These are phyloP conservation scores for Nitzschia sp. DNA, from an alignment of 108 stramenopile genomes.

Conservation along the genomic window DNA sequence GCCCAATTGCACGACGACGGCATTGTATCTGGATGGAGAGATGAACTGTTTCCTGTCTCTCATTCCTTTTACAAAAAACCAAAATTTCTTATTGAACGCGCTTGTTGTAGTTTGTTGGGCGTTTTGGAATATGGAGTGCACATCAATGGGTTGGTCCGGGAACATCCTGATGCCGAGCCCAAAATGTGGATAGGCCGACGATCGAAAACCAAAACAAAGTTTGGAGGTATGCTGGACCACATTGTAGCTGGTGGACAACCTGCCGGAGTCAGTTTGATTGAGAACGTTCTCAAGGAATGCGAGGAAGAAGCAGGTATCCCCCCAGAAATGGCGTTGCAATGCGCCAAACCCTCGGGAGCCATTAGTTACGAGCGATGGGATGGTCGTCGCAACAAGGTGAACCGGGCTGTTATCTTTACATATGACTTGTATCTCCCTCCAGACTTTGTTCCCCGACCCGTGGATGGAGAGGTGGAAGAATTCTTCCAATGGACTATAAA, in stretches of 20 bases:
- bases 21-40: slow-evolving; percentile 78
- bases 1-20: slow-evolving; percentile 47
- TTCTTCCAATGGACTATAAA: slow-evolving; percentile 77
- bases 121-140: slow-evolving; percentile 70
- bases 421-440: slow-evolving; percentile 80
- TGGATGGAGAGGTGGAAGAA: slow-evolving; percentile 88
- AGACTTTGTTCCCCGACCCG: slow-evolving; percentile 66
- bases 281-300: slow-evolving; percentile 89
- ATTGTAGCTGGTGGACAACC: slow-evolving; percentile 90
- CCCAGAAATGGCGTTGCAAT: slow-evolving; percentile 39
- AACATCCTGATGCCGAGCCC: slow-evolving; percentile 19
- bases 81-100: slow-evolving; percentile 79
- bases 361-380: slow-evolving; percentile 67
- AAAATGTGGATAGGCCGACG: slow-evolving; percentile 88
- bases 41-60: slow-evolving; percentile 74
- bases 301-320: slow-evolving; percentile 87
- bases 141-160: slow-evolving; percentile 73
- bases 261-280: slow-evolving; percentile 69
- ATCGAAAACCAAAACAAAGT: slow-evolving; percentile 77
- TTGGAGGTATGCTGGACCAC: slow-evolving; percentile 87
- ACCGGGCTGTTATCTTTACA: slow-evolving; percentile 72
- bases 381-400: slow-evolving; percentile 40
- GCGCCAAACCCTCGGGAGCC: slow-evolving; percentile 63
- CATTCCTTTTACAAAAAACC: slow-evolving; percentile 60
- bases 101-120: slow-evolving; percentile 72